Base-by-base conservation (phyloP, 805 yeast species). In the Pichia cabralensis region DNA sequence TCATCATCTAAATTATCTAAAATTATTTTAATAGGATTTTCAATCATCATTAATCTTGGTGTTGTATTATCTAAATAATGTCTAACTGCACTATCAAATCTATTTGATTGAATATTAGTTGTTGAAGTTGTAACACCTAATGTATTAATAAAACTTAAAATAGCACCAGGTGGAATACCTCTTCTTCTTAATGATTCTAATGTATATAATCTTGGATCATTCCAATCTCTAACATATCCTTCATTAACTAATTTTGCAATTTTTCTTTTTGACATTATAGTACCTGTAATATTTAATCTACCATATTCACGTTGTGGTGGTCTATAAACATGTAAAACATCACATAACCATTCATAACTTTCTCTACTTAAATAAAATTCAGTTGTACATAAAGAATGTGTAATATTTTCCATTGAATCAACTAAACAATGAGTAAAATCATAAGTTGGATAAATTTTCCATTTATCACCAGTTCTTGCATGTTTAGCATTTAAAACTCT, bases 241-340 rank as follows among this genome's bases (percentile, higher is more conserved):
- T 76, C 92, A 38, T 74, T 80, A 16, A 92, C 97, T 46, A 92
- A 69, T 60, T 85, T 82, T 44, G 95, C 94, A 56, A 92, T 86
- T 62, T 92, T 92, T 58, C 99, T 76, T 71, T 92, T 92, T 39
- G 95, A 84, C 73, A 92, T 64, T 42, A 92, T 76, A 9, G 97
- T 83, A 36, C 98, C 98, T 2, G 95, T 82, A 47, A 92, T 74
- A 58, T 88, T 92, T 56, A 92, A 74, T 59, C 98, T 77, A 46
- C 99, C 99, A 51, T 88, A 92, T 61, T 92, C 99, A 59, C 98
- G 79, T 71, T 92, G 99, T 10, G 96, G 95, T 22, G 99, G 98
- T 67, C 95, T 79, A 63, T 85, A 92, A 30, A 92, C 95, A 52
- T 83, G 88, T 40, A 92, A 74, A 25, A 79, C 88, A 50, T 92